Evolutionary conservation across 352 stramenopile genomes (phyloP).

Genomic region (Globisporangium middletonii): DNA sequence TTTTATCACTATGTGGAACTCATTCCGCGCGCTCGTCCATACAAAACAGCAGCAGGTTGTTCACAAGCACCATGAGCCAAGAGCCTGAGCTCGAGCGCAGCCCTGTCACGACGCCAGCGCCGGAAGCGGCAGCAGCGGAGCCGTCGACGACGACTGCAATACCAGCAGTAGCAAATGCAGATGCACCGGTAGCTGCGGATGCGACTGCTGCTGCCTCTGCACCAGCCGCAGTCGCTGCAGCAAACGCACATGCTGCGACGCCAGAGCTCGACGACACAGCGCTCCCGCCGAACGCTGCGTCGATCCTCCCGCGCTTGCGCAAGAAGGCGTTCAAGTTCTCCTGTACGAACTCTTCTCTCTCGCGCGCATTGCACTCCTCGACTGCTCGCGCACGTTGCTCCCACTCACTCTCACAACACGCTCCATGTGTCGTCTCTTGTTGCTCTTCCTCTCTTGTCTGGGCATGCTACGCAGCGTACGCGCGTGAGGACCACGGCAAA

Average conservation of each 20-base stretch:
- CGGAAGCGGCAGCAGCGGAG: background rate
- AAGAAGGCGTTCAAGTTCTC: conserved; percentile 20
- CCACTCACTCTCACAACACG: background rate
- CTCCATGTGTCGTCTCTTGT: background rate
- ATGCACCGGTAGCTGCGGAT: background rate
- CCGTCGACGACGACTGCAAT: too few relatives aligned
- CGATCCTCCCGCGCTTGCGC: conserved; percentile 15
- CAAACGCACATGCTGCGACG: background rate
- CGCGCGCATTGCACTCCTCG: background rate
- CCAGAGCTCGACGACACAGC: conserved; percentile 1
- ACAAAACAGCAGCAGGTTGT: too few relatives aligned
- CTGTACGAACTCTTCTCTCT: conserved; percentile 5
- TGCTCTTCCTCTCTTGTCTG: background rate
- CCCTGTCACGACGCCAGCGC: background rate
- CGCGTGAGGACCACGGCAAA: conserved; percentile 65
- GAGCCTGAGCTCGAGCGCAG: conserved; percentile 6
- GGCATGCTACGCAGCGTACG: conserved; percentile 33
- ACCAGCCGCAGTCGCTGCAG: background rate
- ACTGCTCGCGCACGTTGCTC: background rate
- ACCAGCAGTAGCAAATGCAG: too few relatives aligned
- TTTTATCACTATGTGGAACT: too few relatives aligned
- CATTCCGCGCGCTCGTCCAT: too few relatives aligned
- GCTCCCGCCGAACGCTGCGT: conserved; percentile 14
- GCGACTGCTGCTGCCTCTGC: background rate
- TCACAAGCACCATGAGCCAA: conserved; percentile 1